Conservation (phyloP, 208 protist genomes). For the Balamuthia mandrillaris region DNA sequence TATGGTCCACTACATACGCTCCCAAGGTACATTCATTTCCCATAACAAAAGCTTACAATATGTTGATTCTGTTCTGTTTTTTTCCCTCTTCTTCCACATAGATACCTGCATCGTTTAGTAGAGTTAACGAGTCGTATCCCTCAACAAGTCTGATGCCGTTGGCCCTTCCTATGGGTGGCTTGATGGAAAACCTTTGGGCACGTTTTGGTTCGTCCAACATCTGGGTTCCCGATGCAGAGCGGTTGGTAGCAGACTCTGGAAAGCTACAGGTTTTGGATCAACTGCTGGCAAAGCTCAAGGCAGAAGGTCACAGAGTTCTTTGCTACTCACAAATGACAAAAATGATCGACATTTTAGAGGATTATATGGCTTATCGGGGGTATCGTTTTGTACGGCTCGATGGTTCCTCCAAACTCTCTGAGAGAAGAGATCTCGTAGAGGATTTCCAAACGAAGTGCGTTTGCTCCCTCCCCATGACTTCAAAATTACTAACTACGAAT, state of each 20-base stretch:
- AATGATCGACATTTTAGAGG: too few species aligned
- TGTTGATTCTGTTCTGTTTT: neutral
- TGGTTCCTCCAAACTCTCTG: constrained; percentile 37
- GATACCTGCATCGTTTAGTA: too few species aligned
- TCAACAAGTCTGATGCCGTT: neutral
- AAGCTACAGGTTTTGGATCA: constrained; percentile 76
- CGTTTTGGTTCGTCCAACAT: constrained; percentile 33
- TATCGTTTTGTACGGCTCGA: too few species aligned
- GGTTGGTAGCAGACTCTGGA: constrained; percentile 43
- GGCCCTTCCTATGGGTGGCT: too few species aligned
- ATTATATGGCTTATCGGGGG: too few species aligned
- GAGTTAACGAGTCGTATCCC: too few species aligned
- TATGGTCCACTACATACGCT: neutral
- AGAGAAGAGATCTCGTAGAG: constrained; percentile 77
- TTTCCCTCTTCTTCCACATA: neutral
- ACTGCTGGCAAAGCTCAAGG: constrained; percentile 77
- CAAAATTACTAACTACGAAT: too few species aligned
- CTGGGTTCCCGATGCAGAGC: constrained; percentile 43
- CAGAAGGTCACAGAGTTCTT: constrained; percentile 75
- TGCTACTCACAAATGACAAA: too few species aligned
- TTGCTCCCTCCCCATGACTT: constrained; percentile 86
- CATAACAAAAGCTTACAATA: neutral
- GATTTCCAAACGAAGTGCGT: constrained; percentile 60
- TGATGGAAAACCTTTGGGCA: too few species aligned
- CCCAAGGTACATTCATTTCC: neutral